Base-by-base conservation (phyloP, 2,329 filamentous ascomycete species). In the Penicillium sp. region DNA sequence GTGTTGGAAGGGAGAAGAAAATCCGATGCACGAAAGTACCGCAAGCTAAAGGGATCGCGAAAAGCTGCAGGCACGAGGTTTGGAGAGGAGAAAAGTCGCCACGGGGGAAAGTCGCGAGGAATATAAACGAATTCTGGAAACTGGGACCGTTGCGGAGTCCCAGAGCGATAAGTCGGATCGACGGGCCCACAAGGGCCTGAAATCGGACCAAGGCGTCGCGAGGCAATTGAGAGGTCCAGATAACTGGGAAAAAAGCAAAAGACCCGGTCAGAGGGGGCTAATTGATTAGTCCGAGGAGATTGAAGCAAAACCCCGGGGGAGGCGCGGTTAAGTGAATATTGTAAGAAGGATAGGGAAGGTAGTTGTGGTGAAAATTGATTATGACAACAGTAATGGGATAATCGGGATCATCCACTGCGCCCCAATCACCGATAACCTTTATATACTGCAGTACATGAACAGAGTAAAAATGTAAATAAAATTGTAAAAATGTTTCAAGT, bases 381-480 rank as follows among this genome's bases (percentile, higher is more conserved):
- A 66, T 67, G 65, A 67, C 65, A 67, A 54, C 53, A 66, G 55
- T 52, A 67, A 67, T 67, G 64, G 64, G 61, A 67, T 67, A 67
- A 67, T 62, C 52, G 14, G 37, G 27, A 44, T 29, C 27, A 51
- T 29, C 19, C 49, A 33, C 21, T 21, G 13, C 19, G 29, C 35
- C n/a, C 43, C 55, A 55, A 50, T 54, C 52, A 53, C 37, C 31
- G 48, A 50, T 50, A 50, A 50, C 47, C 31, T 50, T 50, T 39
- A 4, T 39, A 39, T 39, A 19, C 16, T 19, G 16, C 35, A 37
- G 25, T 37, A 50, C 31, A 19, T 31, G 21, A 23, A 31, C 23
- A 47, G 4, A 19, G 26, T 53, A 60, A 59, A 61, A 31, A 47
- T 21, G 16, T 10, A 21, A 21, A 21, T 14, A 37, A 37, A 16